Base-by-base conservation (phyloP, 371 early-diverging fungal species). In the Syncephalastrum racemosum region DNA sequence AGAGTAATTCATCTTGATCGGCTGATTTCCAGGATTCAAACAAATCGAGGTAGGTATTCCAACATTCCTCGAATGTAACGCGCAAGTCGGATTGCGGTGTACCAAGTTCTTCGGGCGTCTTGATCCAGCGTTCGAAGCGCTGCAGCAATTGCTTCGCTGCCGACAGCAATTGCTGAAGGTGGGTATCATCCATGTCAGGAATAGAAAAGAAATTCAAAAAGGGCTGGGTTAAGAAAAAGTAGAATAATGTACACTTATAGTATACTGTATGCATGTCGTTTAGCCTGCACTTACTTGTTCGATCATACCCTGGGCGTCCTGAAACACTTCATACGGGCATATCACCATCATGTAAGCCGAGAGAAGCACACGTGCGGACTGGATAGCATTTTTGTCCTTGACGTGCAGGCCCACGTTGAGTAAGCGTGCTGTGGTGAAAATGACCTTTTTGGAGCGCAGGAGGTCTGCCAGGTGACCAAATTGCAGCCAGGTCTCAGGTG, bases 1-100 rank as follows among this genome's bases (percentile, higher is more conserved):
- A 71, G 4, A 86, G 59, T 10, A 91, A 64, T 50, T 85, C 74
- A 44, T 76, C 66, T 16, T 79, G 77, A 64, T 92, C 92, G 39
- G 70, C 66, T 25, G 73, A 60, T 65, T 92, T 92, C 90, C 90
- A 90, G 10, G 71, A 64, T 56, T 89, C 82, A 64, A 90, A 90
- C 20, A 79, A 62, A 14, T 66, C 59, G 61, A 82, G 83, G 66
- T 80, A 92, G 4, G 62, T 63, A 31, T 70, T 66, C 83, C 83
- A 91, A 4, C 73, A 67, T 46, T 71, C 58, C 12, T 72, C 76
- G 56, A 79, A 60, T 1, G 63, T 63, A 40, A 80, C 51, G 47
- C 89, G 52, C 0, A 63, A 54, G 8, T 62, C 27, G 10, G 66
- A 62, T 13, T 56, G 53, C n/a, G 63, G 65, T 0, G 36, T 5